Evolutionary conservation across 2,329 filamentous ascomycete genomes (phyloP), one percentile per base, ranked within the genome.

Genomic region (Daldinia eschscholtzii): DNA sequence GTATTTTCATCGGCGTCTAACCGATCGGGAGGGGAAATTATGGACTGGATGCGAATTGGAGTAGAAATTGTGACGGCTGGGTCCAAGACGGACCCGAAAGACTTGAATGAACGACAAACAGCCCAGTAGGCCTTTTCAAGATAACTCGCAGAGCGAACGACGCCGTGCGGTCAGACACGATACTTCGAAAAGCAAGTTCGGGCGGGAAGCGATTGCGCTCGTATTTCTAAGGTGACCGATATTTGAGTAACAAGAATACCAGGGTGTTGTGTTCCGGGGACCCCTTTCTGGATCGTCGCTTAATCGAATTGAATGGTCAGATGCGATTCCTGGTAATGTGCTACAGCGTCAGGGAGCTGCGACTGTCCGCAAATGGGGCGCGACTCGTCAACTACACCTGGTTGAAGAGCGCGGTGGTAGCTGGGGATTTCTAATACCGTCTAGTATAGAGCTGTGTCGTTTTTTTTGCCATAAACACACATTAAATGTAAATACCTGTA

Each of bases 41-140:
- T 85, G 55, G 84, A 85, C 75, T 85, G 80, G 68, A 86, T 85
- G 73, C 83, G 81, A 71, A 85, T 79, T 80, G 83, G 83, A 69
- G 82, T 84, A 73, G 83, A 80, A 83, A 85, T 85, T 72, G 80
- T 85, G 82, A 75, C 83, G 82, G 79, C 72, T 80, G 79, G 80
- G 81, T 80, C 82, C 76, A 76, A 65, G 60, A 75, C 61, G 80
- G 77, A 82, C 79, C 79, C 79, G 66, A 68, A 67, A 71, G 57
- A 71, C 64, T 70, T 62, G 63, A 67, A 57, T 70, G 59, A 72
- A 70, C 64, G 57, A 37, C 53, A 61, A 63, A 57, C 42, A 64
- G 69, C 62, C 61, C 41, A 50, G 23, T 20, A 61, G 66, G 65
- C 26, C 67, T 64, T 55, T 50, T 50, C 64, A 33, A 60, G 57